Conservation (phyloP, 78 protist genomes). For the Protostelium mycophagum region DNA sequence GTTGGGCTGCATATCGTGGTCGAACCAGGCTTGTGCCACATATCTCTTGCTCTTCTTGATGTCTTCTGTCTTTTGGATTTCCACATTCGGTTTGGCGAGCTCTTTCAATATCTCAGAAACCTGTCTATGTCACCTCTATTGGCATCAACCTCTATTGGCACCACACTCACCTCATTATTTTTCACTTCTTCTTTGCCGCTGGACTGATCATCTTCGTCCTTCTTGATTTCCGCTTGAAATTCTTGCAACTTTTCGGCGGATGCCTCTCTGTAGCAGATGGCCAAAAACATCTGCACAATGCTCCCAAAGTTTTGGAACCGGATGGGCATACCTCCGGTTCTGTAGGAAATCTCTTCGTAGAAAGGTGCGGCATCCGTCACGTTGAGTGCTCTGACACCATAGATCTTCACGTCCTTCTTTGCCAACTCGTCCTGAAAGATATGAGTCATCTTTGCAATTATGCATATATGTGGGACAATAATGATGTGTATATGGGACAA, state of each 20-base stretch:
- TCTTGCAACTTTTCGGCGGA: conserved; percentile 23
- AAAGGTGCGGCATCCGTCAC: conserved; percentile 24
- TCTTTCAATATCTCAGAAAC: not conserved
- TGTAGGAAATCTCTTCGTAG: conserved; percentile 54
- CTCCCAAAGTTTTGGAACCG: conserved; percentile 20
- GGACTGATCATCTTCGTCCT: not conserved
- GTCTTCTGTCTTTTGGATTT: not conserved
- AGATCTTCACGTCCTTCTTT: conserved; percentile 37
- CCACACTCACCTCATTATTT: no score
- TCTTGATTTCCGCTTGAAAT: not conserved
- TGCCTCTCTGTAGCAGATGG: conserved; percentile 27
- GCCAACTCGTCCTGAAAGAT: conserved; percentile 12
- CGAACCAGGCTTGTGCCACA: not conserved
- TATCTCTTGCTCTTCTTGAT: not conserved
- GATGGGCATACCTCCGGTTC: conserved; percentile 36
- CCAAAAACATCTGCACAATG: conserved; percentile 14
- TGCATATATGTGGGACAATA: not conserved
- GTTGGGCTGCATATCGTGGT: not conserved
- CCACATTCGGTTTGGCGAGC: not conserved
- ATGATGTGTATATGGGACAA: not conserved
- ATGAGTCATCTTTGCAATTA: no score
- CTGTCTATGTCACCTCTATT: no score
- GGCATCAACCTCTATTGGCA: no score
- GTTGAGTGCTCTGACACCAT: conserved; percentile 31
- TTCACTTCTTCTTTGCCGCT: no score